phyloP scores from a whole-genome alignment of 1,139 yeast species.

The Lodderomyces orthopsilosis region DNA sequence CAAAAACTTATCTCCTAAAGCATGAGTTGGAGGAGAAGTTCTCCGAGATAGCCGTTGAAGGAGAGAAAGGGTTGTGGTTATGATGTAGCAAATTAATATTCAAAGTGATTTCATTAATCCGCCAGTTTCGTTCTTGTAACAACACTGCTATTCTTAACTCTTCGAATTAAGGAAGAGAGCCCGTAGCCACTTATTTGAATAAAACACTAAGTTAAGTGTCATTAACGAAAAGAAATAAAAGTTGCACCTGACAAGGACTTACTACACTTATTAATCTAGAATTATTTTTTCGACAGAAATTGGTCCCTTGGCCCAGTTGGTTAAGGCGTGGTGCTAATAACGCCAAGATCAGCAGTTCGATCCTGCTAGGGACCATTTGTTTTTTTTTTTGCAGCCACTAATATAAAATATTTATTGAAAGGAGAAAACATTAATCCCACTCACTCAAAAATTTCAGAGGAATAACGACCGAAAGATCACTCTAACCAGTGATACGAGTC shows the following conservation, averaged over 20 bases:
- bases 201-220: too few species aligned
- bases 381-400: constrained; percentile 5
- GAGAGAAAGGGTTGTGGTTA: neutral
- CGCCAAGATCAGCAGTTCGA: constrained; percentile 85
- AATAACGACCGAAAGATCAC: too few species aligned
- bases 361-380: constrained; percentile 76
- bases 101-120: neutral
- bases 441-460: too few species aligned
- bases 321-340: constrained; percentile 89
- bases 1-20: constrained; percentile 16
- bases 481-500: too few species aligned
- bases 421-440: too few species aligned
- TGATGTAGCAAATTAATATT: neutral
- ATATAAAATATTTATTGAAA: too few species aligned
- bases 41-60: neutral
- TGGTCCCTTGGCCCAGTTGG: constrained; percentile 89
- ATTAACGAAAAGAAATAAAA: too few species aligned
- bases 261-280: neutral
- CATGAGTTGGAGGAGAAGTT: constrained; percentile 9
- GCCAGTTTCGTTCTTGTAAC: too few species aligned
- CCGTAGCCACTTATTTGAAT: too few species aligned
- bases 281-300: neutral
- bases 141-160: too few species aligned
- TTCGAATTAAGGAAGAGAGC: too few species aligned
- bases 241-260: too few species aligned